Conservation (phyloP, 805 yeast species). For the Starmera pachycereana region DNA sequence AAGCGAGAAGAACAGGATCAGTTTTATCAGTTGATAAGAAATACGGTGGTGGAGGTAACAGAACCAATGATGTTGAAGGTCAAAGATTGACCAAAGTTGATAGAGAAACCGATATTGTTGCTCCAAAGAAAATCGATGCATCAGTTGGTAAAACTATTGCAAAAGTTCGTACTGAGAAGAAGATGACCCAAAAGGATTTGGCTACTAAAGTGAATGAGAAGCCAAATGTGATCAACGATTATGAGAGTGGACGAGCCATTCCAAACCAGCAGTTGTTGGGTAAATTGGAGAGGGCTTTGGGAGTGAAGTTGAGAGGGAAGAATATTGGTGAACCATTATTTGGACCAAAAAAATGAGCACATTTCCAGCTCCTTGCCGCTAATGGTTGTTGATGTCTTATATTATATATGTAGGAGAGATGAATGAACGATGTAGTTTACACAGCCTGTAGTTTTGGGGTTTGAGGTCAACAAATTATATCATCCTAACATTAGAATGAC, state of each 20-base stretch:
- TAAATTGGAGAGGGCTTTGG: slow-evolving; percentile 88
- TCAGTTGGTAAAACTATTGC: slow-evolving; percentile 82
- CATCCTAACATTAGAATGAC: no score
- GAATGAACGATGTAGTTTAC: no score
- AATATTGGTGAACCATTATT: slow-evolving; percentile 82
- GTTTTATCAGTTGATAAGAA: slow-evolving; percentile 91
- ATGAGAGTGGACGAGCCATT: slow-evolving; percentile 92
- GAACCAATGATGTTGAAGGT: slow-evolving; percentile 71
- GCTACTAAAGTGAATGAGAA: slow-evolving; percentile 95
- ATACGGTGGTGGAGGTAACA: slow-evolving; percentile 55
- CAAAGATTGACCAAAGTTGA: slow-evolving; percentile 91
- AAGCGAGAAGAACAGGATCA: slow-evolving; percentile 87
- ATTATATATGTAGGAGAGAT: no score
- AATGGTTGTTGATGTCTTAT: no score
- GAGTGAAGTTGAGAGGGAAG: slow-evolving; percentile 93
- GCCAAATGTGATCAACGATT: slow-evolving; percentile 90
- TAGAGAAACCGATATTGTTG: slow-evolving; percentile 86
- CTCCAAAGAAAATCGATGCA: slow-evolving; percentile 79
- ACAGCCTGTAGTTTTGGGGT: no score
- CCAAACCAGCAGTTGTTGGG: slow-evolving; percentile 94
- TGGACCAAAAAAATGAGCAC: slow-evolving; percentile 32
- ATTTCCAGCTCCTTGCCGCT: no score
- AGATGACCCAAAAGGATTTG: slow-evolving; percentile 87
- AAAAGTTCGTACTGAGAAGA: slow-evolving; percentile 79
- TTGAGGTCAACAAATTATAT: no score